Evolutionary conservation across 2,329 filamentous ascomycete genomes (phyloP), one percentile per base, ranked within the genome.

Genomic region (Sclerotinia trifoliorum): DNA sequence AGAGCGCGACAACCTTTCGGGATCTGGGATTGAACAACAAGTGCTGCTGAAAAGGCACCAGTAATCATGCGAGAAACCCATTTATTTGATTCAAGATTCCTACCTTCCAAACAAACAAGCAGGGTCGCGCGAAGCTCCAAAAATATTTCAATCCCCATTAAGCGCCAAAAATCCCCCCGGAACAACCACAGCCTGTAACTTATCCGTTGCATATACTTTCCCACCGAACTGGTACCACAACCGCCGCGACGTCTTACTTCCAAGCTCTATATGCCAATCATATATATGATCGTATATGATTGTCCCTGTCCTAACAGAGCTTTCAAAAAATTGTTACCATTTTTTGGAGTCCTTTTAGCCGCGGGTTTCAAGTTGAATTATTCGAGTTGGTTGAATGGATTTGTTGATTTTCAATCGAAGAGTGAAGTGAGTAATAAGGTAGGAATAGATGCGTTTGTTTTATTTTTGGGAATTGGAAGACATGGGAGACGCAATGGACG

Each of bases 151-250:
- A 57, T 8, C 42, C 58, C 58, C 58, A 10, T 48, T n/a, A 66
- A 60, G 63, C 63, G 63, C 63, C 63, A 58, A 24, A n/a, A 19
- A 11, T 13, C 29, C 63, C 29, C 63, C 21, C 3, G 2, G 52
- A 48, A 26, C 13, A 65, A 65, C 24, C 42, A 66, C 52, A 60
- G 24, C 63, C 63, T 66, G 26, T 66, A 39, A 26, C 10, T 29
- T 49, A 8, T 10, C 17, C 39, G 52, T 56, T 66, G 42, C 60
- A 52, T 26, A 39, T 21, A 39, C 51, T 7, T 5, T 51, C n/a
- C 46, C 60, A 26, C 19, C 63, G n/a, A 48, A 44, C 21, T 17
- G 52, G 42, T 58, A 6, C 52, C 15, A 66, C 63, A 19, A 11
- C 39, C 52, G 60, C 63, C 52, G 42, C 6, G 15, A 66, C 32